Conservation (phyloP, 441 rosid genomes). For the Populus hybrid region DNA sequence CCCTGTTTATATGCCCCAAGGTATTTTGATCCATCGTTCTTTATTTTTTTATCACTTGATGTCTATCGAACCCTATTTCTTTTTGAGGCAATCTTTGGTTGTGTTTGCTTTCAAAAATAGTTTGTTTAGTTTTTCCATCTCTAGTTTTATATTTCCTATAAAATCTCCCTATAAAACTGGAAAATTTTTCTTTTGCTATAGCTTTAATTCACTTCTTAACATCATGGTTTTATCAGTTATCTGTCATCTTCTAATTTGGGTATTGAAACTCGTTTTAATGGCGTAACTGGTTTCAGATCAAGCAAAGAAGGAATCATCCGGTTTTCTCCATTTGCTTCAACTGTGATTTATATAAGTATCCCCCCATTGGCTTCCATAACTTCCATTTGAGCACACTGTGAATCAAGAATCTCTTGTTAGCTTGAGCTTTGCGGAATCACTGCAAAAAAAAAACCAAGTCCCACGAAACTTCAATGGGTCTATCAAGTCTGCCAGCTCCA, state of each 20-base stretch:
- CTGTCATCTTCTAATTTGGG: background rate
- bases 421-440: no score
- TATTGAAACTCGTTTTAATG: background rate
- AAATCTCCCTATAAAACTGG: background rate
- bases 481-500: slow-evolving; percentile 86
- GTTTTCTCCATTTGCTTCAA: background rate
- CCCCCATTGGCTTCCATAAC: background rate
- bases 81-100: background rate
- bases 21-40: slow-evolving; percentile 2
- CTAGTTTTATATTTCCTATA: background rate
- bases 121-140: no score
- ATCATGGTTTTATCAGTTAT: background rate
- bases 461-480: slow-evolving; percentile 52
- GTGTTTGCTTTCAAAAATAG: no score
- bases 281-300: background rate
- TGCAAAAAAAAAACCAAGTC: background rate
- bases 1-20: background rate
- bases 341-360: background rate
- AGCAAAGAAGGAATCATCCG: no score
- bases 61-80: background rate
- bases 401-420: background rate
- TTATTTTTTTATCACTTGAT: background rate
- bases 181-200: no score
- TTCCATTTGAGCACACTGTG: background rate
- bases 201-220: background rate